phyloP scores from a whole-genome alignment of 2,329 filamentous ascomycete species.

The Coleophoma cylindrospora region DNA sequence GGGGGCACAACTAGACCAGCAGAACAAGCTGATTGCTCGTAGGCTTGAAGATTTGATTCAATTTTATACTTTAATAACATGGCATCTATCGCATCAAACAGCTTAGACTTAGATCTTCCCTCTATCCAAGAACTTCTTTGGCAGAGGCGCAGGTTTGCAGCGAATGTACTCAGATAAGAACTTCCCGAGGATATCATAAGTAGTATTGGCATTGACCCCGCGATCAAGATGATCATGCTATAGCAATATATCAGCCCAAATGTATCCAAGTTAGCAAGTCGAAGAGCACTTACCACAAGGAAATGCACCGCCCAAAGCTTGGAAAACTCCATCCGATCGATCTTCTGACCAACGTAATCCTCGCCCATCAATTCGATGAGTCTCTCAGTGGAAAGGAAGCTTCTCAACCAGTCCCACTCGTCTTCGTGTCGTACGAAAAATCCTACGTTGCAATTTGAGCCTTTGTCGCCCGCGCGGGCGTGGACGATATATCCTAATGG shows the following conservation, averaged over 20 bases:
- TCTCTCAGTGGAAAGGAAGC: constrained; percentile 4
- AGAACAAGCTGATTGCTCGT: too few relatives aligned
- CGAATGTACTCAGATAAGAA: constrained; percentile 13
- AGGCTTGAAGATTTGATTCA: not conserved
- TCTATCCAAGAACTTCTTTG: not conserved
- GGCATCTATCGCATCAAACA: not conserved
- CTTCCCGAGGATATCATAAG: constrained; percentile 11
- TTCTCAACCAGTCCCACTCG: constrained; percentile 33
- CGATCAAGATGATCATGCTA: constrained; percentile 29
- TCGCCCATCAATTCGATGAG: not conserved
- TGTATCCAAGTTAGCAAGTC: not conserved
- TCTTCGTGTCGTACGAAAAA: constrained; percentile 32
- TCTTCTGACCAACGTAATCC: not conserved
- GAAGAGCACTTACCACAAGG: not conserved
- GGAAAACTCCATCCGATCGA: not conserved
- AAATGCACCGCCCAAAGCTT: not conserved
- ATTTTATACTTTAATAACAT: not conserved
- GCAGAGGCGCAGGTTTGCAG: not conserved
- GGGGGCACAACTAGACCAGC: too few relatives aligned
- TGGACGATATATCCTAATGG: not conserved
- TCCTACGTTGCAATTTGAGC: constrained; percentile 30
- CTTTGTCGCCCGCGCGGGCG: constrained; percentile 16
- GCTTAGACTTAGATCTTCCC: not conserved
- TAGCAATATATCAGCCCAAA: constrained; percentile 6
- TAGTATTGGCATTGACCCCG: constrained; percentile 15